phyloP scores from a whole-genome alignment of 495 filamentous ascomycete genomes.

The Penicillium coprophilum region DNA sequence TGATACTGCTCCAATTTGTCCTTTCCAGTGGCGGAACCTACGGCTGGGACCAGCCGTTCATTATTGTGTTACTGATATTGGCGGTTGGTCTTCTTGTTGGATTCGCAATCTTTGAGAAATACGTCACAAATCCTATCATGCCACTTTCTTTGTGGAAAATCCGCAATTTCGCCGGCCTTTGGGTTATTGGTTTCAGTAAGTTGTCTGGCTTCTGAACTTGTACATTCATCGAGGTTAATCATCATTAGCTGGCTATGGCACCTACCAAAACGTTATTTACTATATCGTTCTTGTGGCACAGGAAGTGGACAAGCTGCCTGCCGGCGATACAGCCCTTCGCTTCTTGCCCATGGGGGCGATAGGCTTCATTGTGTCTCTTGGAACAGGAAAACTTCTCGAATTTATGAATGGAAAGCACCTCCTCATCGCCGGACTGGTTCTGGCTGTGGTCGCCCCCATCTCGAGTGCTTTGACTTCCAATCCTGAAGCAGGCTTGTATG shows the following conservation, averaged over 20 bases:
- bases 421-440: conserved; percentile 29
- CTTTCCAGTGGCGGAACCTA: conserved; percentile 38
- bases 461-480: conserved; percentile 34
- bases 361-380: conserved; percentile 37
- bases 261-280: conserved; percentile 42
- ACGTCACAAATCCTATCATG: conserved; percentile 38
- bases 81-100: conserved; percentile 39
- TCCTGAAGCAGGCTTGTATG: conserved; percentile 31
- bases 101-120: conserved; percentile 38
- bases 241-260: conserved; percentile 35
- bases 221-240: conserved; percentile 14
- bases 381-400: conserved; percentile 37
- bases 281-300: conserved; percentile 41
- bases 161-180: conserved; percentile 39
- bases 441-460: conserved; percentile 35
- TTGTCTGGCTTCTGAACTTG: neutral
- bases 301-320: conserved; percentile 33
- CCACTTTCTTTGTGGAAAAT: conserved; percentile 38
- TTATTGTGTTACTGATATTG: conserved; percentile 44
- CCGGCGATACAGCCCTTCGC: conserved; percentile 37
- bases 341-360: conserved; percentile 40
- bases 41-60: conserved; percentile 50
- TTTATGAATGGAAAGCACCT: conserved; percentile 40
- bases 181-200: conserved; percentile 42
- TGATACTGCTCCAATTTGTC: conserved; percentile 41